Evolutionary conservation across 192 early-diverging fungal species (phyloP).

Genomic region (Umbelopsis sp.): DNA sequence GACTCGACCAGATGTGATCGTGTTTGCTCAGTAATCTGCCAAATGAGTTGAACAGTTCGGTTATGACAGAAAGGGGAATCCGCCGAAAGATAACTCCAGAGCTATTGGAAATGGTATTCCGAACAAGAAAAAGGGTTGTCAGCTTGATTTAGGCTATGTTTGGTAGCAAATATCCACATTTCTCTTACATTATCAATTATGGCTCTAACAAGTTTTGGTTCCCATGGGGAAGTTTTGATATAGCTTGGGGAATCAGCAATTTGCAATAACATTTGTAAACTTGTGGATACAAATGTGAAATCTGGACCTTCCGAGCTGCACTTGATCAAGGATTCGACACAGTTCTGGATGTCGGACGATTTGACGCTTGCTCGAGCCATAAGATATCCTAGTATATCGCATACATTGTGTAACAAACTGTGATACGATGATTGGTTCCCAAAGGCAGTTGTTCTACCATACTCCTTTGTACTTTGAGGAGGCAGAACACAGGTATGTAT

Average conservation of each 20-base stretch:
- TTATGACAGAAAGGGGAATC: slow-evolving; percentile 57
- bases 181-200: slow-evolving; percentile 50
- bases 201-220: slow-evolving; percentile 33
- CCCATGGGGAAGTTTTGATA: slow-evolving; percentile 1
- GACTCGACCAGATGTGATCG: slow-evolving; percentile 63
- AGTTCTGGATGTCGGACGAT: not conserved
- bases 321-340: not conserved
- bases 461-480: not conserved
- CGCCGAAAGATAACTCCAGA: slow-evolving; percentile 70
- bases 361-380: not conserved
- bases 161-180: not conserved
- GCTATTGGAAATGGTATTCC: not conserved
- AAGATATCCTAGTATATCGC: not conserved
- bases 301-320: not conserved
- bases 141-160: not conserved
- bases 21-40: slow-evolving; percentile 56
- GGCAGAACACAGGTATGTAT: slow-evolving; percentile 16
- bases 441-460: not conserved
- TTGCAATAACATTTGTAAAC: not conserved
- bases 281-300: slow-evolving; percentile 4
- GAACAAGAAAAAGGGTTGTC: not conserved
- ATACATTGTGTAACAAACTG: not conserved
- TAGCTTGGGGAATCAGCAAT: not conserved
- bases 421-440: not conserved
- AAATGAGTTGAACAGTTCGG: slow-evolving; percentile 67